Conservation (phyloP, 768 basidiomycete genomes). For the Amanita rubescens region DNA sequence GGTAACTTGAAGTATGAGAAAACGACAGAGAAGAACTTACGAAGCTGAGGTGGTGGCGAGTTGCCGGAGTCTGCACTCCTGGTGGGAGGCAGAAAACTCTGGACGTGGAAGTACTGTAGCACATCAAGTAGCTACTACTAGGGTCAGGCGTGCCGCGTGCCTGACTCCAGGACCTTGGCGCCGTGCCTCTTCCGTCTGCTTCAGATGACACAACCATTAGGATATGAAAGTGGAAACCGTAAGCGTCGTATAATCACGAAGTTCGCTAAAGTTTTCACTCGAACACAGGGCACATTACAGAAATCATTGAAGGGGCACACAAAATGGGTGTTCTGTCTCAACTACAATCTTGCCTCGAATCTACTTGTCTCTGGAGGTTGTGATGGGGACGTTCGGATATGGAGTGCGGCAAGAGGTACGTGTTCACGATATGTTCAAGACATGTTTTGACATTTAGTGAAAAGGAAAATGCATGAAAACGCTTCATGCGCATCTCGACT, state of each 20-base stretch:
- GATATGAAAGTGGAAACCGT: slow-evolving; percentile 82
- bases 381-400: slow-evolving; percentile 89
- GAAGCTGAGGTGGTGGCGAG: slow-evolving; percentile 53
- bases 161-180: slow-evolving; percentile 86
- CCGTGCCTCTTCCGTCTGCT: slow-evolving; percentile 76
- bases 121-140: too few species aligned
- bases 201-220: slow-evolving; percentile 88
- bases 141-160: too few species aligned
- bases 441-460: neutral
- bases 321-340: slow-evolving; percentile 86
- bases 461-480: slow-evolving; percentile 80
- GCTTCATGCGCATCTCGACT: slow-evolving; percentile 90
- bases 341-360: slow-evolving; percentile 84
- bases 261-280: neutral
- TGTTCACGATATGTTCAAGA: too few species aligned
- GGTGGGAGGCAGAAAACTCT: too few species aligned
- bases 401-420: slow-evolving; percentile 80
- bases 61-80: slow-evolving; percentile 34
- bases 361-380: slow-evolving; percentile 88
- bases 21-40: slow-evolving; percentile 32
- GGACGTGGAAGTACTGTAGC: too few species aligned
- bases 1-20: too few species aligned
- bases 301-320: slow-evolving; percentile 76
- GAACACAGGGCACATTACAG: slow-evolving; percentile 53
- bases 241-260: slow-evolving; percentile 17